Conservation (phyloP, 1,284 basidiomycete species). For the Boletus holoroseus region DNA sequence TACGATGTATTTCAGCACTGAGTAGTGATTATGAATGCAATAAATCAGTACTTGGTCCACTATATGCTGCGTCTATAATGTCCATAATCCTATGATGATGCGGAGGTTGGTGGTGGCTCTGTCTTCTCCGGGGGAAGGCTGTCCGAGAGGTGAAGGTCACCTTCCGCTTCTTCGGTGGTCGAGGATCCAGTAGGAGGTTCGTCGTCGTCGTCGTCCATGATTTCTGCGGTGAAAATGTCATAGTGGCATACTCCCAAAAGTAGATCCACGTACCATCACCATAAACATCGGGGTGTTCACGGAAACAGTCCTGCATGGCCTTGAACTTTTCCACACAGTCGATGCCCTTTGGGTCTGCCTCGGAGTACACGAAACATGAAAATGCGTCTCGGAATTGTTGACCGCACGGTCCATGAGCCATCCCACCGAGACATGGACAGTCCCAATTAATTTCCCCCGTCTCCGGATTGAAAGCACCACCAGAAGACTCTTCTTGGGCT, state of each 20-base stretch:
- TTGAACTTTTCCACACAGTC: slow-evolving; percentile 98
- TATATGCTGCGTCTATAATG: slow-evolving; percentile 22
- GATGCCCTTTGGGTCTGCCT: slow-evolving; percentile 95
- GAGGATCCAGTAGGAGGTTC: slow-evolving; percentile 21
- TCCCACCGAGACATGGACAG: slow-evolving; percentile 95
- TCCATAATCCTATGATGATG: slow-evolving; percentile 24
- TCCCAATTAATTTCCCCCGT: slow-evolving; percentile 99
- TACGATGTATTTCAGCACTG: slow-evolving; percentile 21
- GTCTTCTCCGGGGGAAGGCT: slow-evolving; percentile 6
- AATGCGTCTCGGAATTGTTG: slow-evolving; percentile 93
- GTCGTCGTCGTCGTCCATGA: slow-evolving; percentile 55
- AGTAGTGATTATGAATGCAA: slow-evolving; percentile 33
- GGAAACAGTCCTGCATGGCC: slow-evolving; percentile 97
- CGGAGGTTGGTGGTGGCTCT: slow-evolving; percentile 10
- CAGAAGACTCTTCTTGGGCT: slow-evolving; percentile 34
- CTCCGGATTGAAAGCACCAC: slow-evolving; percentile 78
- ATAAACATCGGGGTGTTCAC: slow-evolving; percentile 92
- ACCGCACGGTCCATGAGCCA: slow-evolving; percentile 97
- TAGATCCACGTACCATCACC: slow-evolving; percentile 67
- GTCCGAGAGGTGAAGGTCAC: slow-evolving; percentile 4
- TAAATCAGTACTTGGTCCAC: slow-evolving; percentile 21
- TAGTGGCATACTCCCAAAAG: neutral
- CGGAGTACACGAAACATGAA: slow-evolving; percentile 94
- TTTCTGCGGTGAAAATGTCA: slow-evolving; percentile 40
- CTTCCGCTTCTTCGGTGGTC: slow-evolving; percentile 11